A percentile compares a stretch with the other conserved stretches of the same genome.
Evolutionary conservation across 352 stramenopile species (phyloP).

Genomic region (Elongisporangium senticosum): DNA sequence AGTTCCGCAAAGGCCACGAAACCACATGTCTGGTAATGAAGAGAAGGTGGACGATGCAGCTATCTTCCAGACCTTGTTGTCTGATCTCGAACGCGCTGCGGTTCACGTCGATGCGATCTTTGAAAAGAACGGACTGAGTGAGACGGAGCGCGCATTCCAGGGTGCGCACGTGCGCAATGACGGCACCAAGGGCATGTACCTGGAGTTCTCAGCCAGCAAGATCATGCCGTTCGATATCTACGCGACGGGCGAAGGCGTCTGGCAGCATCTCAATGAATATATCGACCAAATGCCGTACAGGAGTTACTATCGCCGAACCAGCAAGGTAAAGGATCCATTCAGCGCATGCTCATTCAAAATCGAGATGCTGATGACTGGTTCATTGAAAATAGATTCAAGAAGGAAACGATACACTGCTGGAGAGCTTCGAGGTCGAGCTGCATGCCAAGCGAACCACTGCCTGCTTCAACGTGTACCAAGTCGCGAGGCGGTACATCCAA

Average conservation of each 20-base stretch:
- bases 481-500: slow-evolving; percentile 40
- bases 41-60: slow-evolving; percentile 11
- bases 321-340: background rate
- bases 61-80: slow-evolving; percentile 19
- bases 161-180: slow-evolving; percentile 26
- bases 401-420: slow-evolving; percentile 43
- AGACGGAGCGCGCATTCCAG: slow-evolving; percentile 14
- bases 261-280: slow-evolving; percentile 29
- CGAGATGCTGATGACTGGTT: no score
- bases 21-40: background rate
- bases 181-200: slow-evolving; percentile 21
- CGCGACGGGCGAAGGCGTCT: slow-evolving; percentile 16
- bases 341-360: no score
- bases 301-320: slow-evolving; percentile 29
- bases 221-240: slow-evolving; percentile 23
- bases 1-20: background rate
- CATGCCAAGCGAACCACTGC: slow-evolving; percentile 40
- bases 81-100: slow-evolving; percentile 20
- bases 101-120: slow-evolving; percentile 19
- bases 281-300: slow-evolving; percentile 29
- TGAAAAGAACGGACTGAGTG: slow-evolving; percentile 18
- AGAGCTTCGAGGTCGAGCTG: slow-evolving; percentile 54
- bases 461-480: slow-evolving; percentile 49
- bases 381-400: slow-evolving; percentile 16
- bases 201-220: slow-evolving; percentile 29